Evolutionary conservation across 2,329 filamentous ascomycete species (phyloP), one percentile per base, ranked within the genome.

Genomic region (Aspergillus sergii): DNA sequence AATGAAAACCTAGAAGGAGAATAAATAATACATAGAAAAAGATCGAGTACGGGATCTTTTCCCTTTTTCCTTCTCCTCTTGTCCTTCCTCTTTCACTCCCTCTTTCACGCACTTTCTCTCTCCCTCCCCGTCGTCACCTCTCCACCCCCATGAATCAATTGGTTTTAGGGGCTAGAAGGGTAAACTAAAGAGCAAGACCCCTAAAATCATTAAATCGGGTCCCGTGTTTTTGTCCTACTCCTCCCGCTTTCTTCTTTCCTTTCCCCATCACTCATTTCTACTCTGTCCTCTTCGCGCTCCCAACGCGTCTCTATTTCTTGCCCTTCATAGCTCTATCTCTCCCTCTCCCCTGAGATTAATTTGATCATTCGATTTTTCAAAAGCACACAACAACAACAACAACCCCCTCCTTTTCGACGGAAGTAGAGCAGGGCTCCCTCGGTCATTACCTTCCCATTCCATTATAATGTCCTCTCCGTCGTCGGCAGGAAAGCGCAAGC

Each of bases 401-500:
- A 28, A 28, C 7, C 14, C 16, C 7, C 39, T 19, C 34, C 39
- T 32, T 48, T 50, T 54, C 61, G 65, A 66, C 63, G 65, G 66
- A 66, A 69, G 68, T 69, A 61, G 65, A 69, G 65, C 68, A 64
- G 66, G 61, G 68, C 66, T 70, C 69, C 63, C 68, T 68, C 67
- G 41, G 66, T 69, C 68, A 43, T 51, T 41, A 41, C 39, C 39
- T 41, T 66, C 68, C 78, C 65, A 66, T 26, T 14, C 48, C 26
- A 30, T 32, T 28, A 51, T 32, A 51, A 90, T 91, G 88, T 85
- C 88, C 32, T 89, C 88, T 34, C 83, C 87, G 41, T 85, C 83
- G 30, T 81, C 81, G 68, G 69, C 76, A 26, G 85, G 84, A 71
- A 97, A 97, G 84, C 90, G 94, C 80, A 97, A 97, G 86, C 89